These are phyloP conservation scores for Tetragonia tetragonoides DNA, from an alignment of 148 eudicot genomes.

Conservation along the genomic window DNA sequence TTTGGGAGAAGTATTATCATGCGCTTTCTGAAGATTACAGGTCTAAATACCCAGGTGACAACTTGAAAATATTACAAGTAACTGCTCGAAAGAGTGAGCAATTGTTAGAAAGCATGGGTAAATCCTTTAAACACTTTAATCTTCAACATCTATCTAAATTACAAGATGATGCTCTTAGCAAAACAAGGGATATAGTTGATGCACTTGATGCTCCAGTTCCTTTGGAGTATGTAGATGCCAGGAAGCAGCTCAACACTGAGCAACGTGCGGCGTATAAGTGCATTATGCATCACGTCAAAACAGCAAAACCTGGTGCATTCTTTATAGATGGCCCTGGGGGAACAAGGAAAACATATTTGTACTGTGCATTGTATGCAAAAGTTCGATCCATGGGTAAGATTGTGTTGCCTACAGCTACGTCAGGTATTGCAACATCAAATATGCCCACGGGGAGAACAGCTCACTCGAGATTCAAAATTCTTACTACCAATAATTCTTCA, in stretches of 20 bases:
- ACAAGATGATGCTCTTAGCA: not conserved
- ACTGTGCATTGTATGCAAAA: not conserved
- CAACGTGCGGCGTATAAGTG: not conserved
- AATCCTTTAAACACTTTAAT: too few species aligned
- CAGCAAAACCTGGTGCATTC: not conserved
- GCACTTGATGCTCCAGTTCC: not conserved
- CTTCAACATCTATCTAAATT: too few species aligned
- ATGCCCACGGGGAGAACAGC: not conserved
- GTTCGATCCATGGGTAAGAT: not conserved
- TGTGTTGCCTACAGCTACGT: not conserved
- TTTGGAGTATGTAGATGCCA: not conserved
- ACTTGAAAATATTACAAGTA: too few species aligned
- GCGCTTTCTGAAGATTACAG: too few species aligned
- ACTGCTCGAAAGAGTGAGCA: too few species aligned
- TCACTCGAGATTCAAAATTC: conserved; percentile 7
- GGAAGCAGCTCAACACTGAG: too few species aligned
- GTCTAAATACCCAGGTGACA: too few species aligned
- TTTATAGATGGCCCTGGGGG: conserved; percentile 1
- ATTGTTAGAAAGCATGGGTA: too few species aligned
- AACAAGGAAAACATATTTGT: not conserved
- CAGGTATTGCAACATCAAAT: not conserved
- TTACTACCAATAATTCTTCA: not conserved
- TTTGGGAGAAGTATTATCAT: not conserved
- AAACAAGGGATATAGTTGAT: not conserved
- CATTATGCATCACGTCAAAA: not conserved